Base-by-base conservation (phyloP, 352 stramenopile genomes). In the Globisporangium emineosum region DNA sequence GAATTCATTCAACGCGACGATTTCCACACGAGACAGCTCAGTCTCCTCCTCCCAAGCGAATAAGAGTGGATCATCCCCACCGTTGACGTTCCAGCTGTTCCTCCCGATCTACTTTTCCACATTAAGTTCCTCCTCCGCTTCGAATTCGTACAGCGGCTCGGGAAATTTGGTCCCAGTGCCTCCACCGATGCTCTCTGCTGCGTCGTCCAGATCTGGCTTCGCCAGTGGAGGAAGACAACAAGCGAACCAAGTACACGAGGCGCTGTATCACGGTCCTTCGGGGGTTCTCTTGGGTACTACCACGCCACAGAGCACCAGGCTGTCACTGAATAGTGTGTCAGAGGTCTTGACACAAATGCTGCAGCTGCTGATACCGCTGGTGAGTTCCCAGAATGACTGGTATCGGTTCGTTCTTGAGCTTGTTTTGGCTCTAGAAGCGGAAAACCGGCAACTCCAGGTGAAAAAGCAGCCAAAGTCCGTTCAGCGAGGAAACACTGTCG, bases 1-100 rank as follows among this genome's bases (percentile, higher is more conserved):
- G 53, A 87, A 72, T 27, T 60, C 69, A 12, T 75, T 86, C 56
- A 89, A 86, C 35, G 21, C 21, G 1, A 58, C 32, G 10, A 35
- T 35, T 9, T 29, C 21, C 3, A 5, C 7, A 12, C 7, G 3
- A 10, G 23, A 15, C 6, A 2, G 8, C 6, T 10, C 15, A 8
- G 23, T 21, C 37, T n/a, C 9, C 8, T 29, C 6, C 5, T n/a
- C n/a, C n/a, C 21, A 29, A 21, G 23, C 8, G 10, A 8, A 54
- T 5, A 21, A 54, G 21, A 0, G 13, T 69, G 19, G 35, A 43
- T 13, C 32, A 37, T n/a, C 67, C 5, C 68, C 72, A 27, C 62
- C 65, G 19, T 50, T 82, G 40, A 63, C 62, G 43, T 63, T 82
- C 29, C 65, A 75, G 17, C 43, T 72, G 1, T 80, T 78, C 57